These are phyloP conservation scores for Cicer bijugum DNA, from an alignment of 306 rosid species.

Conservation along the genomic window DNA sequence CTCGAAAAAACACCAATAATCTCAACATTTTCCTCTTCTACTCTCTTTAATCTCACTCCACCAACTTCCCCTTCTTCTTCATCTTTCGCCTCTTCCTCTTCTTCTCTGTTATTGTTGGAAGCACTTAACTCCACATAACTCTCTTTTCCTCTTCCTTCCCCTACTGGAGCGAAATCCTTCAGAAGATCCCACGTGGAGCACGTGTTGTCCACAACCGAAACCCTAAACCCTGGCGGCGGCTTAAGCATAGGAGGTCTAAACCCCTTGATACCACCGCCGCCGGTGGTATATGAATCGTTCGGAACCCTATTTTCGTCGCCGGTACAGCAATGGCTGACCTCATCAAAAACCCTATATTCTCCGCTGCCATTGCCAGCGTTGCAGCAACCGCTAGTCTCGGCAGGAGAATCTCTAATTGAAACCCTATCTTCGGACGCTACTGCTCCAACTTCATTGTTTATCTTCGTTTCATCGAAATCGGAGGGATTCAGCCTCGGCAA, in stretches of 20 bases:
- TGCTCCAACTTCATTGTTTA: neutral
- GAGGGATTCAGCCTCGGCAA: conserved; percentile 44
- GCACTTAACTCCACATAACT: conserved; percentile 14
- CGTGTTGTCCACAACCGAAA: conserved; percentile 1
- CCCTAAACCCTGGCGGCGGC: conserved; percentile 25
- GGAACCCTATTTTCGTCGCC: neutral
- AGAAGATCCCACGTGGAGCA: conserved; percentile 25
- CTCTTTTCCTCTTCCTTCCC: conserved; percentile 24
- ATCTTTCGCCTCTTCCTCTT: neutral
- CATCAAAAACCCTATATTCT: neutral
- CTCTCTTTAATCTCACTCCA: conserved; percentile 3
- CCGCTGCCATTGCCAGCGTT: neutral
- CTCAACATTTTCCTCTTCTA: conserved; percentile 9
- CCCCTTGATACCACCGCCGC: conserved; percentile 17
- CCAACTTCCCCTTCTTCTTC: neutral
- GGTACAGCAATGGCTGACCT: neutral
- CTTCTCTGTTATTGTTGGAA: conserved; percentile 42
- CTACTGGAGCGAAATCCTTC: conserved; percentile 33
- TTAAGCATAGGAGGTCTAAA: conserved; percentile 23
- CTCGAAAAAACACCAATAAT: conserved; percentile 26
- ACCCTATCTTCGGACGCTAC: conserved; percentile 10
- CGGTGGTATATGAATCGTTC: neutral
- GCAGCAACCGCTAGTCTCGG: conserved; percentile 49
- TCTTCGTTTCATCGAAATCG: neutral
- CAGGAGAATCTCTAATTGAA: conserved; percentile 46